Conservation (phyloP, 768 basidiomycete genomes). For the Gymnopilus dilepis region DNA sequence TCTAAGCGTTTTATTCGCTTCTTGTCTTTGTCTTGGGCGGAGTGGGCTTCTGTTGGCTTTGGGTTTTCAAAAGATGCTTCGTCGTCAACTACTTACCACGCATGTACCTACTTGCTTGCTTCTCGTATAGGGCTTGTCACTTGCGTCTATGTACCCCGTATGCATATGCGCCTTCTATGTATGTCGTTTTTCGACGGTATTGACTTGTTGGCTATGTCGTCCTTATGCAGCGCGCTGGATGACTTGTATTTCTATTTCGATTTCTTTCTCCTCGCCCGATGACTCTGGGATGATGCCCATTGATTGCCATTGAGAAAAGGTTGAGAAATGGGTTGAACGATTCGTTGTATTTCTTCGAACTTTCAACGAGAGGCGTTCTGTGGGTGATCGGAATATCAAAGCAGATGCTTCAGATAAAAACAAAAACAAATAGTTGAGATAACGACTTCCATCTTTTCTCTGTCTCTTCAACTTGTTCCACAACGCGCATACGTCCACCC, state of each 20-base stretch:
- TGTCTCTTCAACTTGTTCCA: no score
- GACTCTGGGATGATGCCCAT: no score
- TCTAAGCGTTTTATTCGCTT: constrained; percentile 44
- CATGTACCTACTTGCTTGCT: constrained; percentile 17
- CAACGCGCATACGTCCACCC: no score
- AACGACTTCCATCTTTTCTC: neutral
- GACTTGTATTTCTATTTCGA: neutral
- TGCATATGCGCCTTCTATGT: neutral
- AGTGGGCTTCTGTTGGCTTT: neutral
- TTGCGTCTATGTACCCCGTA: neutral
- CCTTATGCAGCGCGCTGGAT: constrained; percentile 26
- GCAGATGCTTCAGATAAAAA: neutral
- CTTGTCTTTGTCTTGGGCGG: neutral
- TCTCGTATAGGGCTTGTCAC: constrained; percentile 11
- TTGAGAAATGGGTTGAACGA: no score
- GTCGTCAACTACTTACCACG: constrained; percentile 20
- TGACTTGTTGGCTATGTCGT: constrained; percentile 13
- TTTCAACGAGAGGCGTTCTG: no score
- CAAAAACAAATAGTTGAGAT: neutral
- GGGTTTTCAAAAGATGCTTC: constrained; percentile 19
- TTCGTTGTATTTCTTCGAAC: no score
- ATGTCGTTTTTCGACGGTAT: neutral
- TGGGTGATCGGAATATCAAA: no score
- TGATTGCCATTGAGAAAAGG: no score
- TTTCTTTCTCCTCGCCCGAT: neutral